Conservation (phyloP, 2,329 filamentous ascomycete species). For the Dryadomyces quercus-mongolicae region DNA sequence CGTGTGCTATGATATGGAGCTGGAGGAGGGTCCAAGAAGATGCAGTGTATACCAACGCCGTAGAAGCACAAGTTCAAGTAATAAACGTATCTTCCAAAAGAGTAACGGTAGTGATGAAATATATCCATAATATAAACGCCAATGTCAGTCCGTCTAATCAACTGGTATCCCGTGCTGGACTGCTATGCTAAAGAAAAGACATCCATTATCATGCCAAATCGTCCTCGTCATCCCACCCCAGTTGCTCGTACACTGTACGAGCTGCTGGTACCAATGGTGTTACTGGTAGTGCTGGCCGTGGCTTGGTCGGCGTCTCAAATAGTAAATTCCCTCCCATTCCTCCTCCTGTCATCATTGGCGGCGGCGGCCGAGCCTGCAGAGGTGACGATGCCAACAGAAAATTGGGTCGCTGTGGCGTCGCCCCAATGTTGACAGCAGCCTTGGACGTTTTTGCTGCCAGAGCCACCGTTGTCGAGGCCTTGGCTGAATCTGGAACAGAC, state of each 20-base stretch:
- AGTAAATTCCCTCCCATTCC: conserved; percentile 2
- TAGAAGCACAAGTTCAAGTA: background rate
- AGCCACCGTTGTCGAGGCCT: background rate
- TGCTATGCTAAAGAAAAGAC: background rate
- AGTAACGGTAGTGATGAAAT: no score
- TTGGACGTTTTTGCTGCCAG: background rate
- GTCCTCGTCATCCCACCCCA: conserved; percentile 47
- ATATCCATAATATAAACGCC: no score
- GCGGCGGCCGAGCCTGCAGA: conserved; percentile 1
- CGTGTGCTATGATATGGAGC: no score
- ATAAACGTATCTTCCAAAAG: no score
- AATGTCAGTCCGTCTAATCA: background rate
- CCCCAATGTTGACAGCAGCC: no score
- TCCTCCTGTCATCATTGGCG: background rate
- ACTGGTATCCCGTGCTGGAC: conserved; percentile 3
- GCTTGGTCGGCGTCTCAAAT: conserved; percentile 18
- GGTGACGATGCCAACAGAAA: conserved; percentile 12
- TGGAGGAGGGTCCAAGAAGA: background rate
- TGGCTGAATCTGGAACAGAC: background rate
- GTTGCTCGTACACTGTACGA: conserved; percentile 37
- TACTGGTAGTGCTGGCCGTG: conserved; percentile 1
- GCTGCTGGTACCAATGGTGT: background rate
- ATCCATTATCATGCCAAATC: conserved; percentile 12
- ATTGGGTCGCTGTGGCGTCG: background rate
- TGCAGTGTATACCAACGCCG: background rate